These are phyloP conservation scores for Dimocarpus longan DNA, from an alignment of 345 rosid genomes.

Conservation along the genomic window DNA sequence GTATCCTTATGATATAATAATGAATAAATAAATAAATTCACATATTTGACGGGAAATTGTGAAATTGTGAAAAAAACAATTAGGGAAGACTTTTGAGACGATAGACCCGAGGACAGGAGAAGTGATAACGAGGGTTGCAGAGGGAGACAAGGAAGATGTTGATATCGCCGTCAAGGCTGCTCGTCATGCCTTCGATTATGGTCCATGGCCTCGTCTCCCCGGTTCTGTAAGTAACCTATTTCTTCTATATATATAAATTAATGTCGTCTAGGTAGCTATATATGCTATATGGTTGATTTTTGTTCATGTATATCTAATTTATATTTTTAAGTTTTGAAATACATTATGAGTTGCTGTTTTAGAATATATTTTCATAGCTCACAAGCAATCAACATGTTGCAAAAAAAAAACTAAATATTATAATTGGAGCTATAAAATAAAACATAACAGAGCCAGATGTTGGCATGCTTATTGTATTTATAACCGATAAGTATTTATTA, in stretches of 20 bases:
- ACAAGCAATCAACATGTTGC: not conserved
- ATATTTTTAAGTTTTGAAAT: too few relatives aligned
- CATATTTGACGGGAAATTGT: too few relatives aligned
- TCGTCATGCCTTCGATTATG: constrained; percentile 63
- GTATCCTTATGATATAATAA: too few relatives aligned
- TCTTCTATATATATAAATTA: not conserved
- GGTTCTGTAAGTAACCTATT: constrained; percentile 50
- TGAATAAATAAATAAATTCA: too few relatives aligned
- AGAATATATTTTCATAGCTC: not conserved
- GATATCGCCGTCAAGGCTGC: constrained; percentile 68
- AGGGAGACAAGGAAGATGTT: constrained; percentile 59
- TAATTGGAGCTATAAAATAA: not conserved
- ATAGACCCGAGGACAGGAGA: constrained; percentile 62
- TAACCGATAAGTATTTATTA: too few relatives aligned
- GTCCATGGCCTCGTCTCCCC: constrained; percentile 70
- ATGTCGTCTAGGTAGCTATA: too few relatives aligned
- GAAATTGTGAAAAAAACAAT: not conserved
- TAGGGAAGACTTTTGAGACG: constrained; percentile 61
- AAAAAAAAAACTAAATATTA: too few relatives aligned
- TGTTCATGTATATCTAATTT: too few relatives aligned
- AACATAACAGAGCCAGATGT: too few relatives aligned
- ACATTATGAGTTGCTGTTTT: not conserved
- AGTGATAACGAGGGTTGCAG: constrained; percentile 45
- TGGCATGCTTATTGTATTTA: too few relatives aligned
- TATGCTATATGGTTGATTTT: too few relatives aligned